A percentile compares a stretch with the other conserved stretches of the same genome.
These are phyloP conservation scores for Phytophthora colocasiae DNA, from an alignment of 352 stramenopile species.

Conservation along the genomic window DNA sequence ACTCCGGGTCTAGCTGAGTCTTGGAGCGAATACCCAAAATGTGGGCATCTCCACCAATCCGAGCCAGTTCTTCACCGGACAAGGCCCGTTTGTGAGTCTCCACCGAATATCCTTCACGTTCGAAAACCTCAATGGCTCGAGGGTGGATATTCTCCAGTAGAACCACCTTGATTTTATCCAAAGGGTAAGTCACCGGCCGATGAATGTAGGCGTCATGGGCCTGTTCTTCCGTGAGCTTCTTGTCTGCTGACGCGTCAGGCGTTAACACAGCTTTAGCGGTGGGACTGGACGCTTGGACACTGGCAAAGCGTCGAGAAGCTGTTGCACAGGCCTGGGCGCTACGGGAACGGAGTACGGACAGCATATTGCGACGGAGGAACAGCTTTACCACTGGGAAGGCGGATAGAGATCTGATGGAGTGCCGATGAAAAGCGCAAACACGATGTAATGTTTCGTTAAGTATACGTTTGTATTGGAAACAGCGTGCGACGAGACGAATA, in stretches of 20 bases:
- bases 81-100: constrained; percentile 83
- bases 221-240: constrained; percentile 24
- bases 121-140: constrained; percentile 75
- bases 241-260: constrained; percentile 12
- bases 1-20: constrained; percentile 79
- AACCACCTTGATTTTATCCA: constrained; percentile 87
- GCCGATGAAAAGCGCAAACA: constrained; percentile 18
- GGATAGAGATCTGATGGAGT: constrained; percentile 33
- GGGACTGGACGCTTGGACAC: constrained; percentile 42
- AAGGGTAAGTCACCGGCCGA: constrained; percentile 76
- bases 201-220: constrained; percentile 50
- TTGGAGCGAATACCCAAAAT: constrained; percentile 87
- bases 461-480: background rate
- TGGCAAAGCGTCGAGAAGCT: constrained; percentile 37
- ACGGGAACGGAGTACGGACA: constrained; percentile 46
- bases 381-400: constrained; percentile 8
- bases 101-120: constrained; percentile 78
- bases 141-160: constrained; percentile 88
- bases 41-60: constrained; percentile 76
- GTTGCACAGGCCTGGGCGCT: constrained; percentile 22
- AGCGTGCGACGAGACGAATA: constrained; percentile 21
- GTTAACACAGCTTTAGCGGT: constrained; percentile 23
- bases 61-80: constrained; percentile 75
- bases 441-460: constrained; percentile 7
- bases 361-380: constrained; percentile 40